Conservation (phyloP, 192 early-diverging fungal genomes). For the Neocallimastix lanati region DNA sequence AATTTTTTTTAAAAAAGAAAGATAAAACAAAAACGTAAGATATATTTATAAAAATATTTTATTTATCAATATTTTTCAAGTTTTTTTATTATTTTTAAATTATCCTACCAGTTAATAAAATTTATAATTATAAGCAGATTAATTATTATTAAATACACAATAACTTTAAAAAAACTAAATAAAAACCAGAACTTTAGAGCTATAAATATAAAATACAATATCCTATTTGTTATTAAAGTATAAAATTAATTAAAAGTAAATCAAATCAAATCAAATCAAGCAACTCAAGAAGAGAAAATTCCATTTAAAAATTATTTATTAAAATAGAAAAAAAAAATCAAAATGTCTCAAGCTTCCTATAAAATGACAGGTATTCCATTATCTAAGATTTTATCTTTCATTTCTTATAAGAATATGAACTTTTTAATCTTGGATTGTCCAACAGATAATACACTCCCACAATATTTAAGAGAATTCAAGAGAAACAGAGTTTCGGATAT, state of each 20-base stretch:
- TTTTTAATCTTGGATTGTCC: conserved; percentile 92
- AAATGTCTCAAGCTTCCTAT: neutral
- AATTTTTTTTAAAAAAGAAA: neutral
- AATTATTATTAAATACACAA: too few relatives aligned
- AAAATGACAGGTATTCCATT: neutral
- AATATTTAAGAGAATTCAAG: conserved; percentile 57
- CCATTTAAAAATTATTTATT: neutral
- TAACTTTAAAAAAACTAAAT: too few relatives aligned
- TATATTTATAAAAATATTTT: neutral
- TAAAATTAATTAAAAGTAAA: too few relatives aligned
- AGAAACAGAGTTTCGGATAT: conserved; percentile 61
- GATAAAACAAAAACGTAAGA: neutral
- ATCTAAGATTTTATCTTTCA: neutral
- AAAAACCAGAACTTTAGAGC: too few relatives aligned
- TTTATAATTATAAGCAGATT: too few relatives aligned
- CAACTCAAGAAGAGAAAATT: too few relatives aligned
- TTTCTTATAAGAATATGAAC: conserved; percentile 19
- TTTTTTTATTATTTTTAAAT: neutral
- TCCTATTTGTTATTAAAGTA: too few relatives aligned
- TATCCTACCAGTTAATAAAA: neutral
- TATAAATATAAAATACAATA: too few relatives aligned
- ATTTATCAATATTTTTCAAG: neutral
- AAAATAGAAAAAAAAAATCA: neutral
- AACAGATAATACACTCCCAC: conserved; percentile 53
- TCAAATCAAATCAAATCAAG: too few relatives aligned